Evolutionary conservation across 495 filamentous ascomycete genomes (phyloP), one percentile per base, ranked within the genome.

Genomic region (Xylaria acuta): DNA sequence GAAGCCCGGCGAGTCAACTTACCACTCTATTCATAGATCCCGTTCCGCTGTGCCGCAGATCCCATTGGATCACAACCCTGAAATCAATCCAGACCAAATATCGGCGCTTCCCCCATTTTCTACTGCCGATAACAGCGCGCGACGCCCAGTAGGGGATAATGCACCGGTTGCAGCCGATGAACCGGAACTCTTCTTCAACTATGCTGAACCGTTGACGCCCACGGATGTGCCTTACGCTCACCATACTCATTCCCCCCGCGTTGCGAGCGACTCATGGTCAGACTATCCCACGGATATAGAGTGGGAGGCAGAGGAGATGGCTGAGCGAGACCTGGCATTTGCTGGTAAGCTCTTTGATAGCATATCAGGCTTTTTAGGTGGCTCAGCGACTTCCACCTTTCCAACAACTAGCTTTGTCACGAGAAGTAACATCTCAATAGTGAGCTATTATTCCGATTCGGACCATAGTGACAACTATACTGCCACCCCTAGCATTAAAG

Each of bases 361-460:
- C 62, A 41, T 67, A 25, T 64, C 74, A 1, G 65, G 49, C 45
- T 40, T 69, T 30, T 58, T 72, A 47, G 58, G 45, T n/a, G 65
- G 36, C 41, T 70, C 73, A 30, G 34, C 58, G 22, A 67, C 77
- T 20, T 45, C 62, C 18, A 27, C 69, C 60, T 59, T 51, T 45
- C 67, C 70, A 38, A 30, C 54, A 7, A 56, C 75, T 2, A 70
- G 66, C 18, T 71, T 73, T 68, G 49, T 67, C 34, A 67, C 75
- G 60, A 67, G 43, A 34, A 76, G 68, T 65, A 73, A 78, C 54
- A 60, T 76, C 69, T 79, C 77, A n/a, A 64, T 76, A 74, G 76
- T 75, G 47, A 73, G 72, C 59, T 72, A 64, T 27, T 27, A 51
- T 54, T 76, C 74, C 9, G 38, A 64, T 25, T 66, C 70, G 47